Evolutionary conservation across 1,284 basidiomycete genomes (phyloP), one percentile per base, ranked within the genome.

Genomic region (Apiotrichum montevideense): DNA sequence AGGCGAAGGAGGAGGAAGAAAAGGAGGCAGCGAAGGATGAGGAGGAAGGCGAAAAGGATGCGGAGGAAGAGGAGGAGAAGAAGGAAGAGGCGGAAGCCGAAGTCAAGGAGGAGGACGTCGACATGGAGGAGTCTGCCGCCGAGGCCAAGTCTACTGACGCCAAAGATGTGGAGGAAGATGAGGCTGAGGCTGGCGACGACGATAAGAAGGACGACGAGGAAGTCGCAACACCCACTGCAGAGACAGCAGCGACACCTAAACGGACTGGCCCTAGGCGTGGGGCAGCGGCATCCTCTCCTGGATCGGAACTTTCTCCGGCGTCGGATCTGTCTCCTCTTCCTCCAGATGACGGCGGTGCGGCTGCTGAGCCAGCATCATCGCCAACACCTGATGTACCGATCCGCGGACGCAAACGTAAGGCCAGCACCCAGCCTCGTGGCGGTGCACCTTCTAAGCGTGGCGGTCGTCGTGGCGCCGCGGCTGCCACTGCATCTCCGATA

Each of bases 331-430:
- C 66, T 2, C 61, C 66, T 4, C 52, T 59, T 9, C 64, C 61
- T 5, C 54, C 46, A 49, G 54, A 55, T 37, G 57, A 59, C 14
- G 13, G 29, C 33, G 46, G 40, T 3, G 40, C 52, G 2, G 15
- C 52, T 8, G 46, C 34, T 1, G 46, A 40, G 0, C n/a, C 34
- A 2, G 35, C 54, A 21, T 46, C 54, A 3, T 51, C 55, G 2
- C 59, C 56, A 4, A 51, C 52, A n/a, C 48, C 55, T 1, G 35
- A 52, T 6, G 21, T 46, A 2, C 7, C 58, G 4, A 58, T 61
- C 1, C 61, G 68, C n/a, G 48, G 51, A 1, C 59, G 61, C 35
- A 72, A 72, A 54, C 56, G 70, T 21, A 72, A 70, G 57, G 66
- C 67, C 2, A 41, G 46, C 6, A 52, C 54, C 10, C 62, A 57